Evolutionary conservation across 2,329 filamentous ascomycete genomes (phyloP), one percentile per base, ranked within the genome.

Genomic region (Alternaria gansuensis): DNA sequence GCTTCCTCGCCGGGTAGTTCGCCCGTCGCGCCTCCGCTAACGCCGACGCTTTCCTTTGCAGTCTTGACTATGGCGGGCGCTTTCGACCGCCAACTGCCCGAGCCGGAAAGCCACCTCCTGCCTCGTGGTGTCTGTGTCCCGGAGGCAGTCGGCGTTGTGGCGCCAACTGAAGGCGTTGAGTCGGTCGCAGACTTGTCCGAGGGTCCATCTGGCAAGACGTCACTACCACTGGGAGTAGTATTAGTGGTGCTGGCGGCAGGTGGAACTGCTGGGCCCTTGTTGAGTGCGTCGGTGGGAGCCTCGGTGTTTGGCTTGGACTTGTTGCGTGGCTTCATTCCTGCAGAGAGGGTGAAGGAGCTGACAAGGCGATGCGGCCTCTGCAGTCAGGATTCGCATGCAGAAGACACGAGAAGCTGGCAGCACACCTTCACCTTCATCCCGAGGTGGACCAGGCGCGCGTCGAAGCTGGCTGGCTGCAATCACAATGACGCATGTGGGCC

Each of bases 41-140:
- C 76, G 4, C 81, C 81, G 28, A 82, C 79, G 62, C 77, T 82
- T 65, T 83, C 80, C 26, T 74, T 75, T 8, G 79, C 79, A 7
- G 81, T 79, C 65, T 80, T 76, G n/a, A 81, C 80, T 8, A 81
- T 76, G 1, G 81, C 77, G 10, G 78, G 77, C 10, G 81, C 79
- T 69, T 83, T 83, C 26, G 76, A 74, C 6, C 77, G 74, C 81
- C 80, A 81, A 50, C 79, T 82, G 33, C 79, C 77, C 6, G 65
- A 62, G 37, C 76, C 75, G 44, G 76, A 74, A 55, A 82, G 80
- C 81, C 81, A 83, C 67, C 76, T 80, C 51, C 64, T 68, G 51
- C 70, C 70, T 6, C 63, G 70, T 54, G 64, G 67, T 56, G 58
- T 72, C 33, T 58, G 67, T 39, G 52, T 63, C 60, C 55, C 65